Evolutionary conservation across 306 rosid species (phyloP), one percentile per base, ranked within the genome.

Genomic region (Acmispon strigosus): DNA sequence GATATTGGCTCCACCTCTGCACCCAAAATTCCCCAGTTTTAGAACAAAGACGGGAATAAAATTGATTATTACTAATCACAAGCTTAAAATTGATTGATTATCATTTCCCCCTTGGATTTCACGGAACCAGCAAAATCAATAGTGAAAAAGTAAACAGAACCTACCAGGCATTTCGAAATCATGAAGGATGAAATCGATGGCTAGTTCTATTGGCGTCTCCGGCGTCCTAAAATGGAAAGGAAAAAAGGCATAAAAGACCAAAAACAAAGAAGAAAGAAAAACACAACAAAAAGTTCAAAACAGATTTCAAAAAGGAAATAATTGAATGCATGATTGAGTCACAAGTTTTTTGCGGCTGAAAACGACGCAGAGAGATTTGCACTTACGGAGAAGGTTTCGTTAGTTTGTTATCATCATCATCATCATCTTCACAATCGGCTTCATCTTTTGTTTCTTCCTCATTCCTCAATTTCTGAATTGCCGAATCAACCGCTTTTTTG

Each of bases 161-260:
- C 43, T 61, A 90, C 98, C 98, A 76, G 98, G 92, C 98, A 93
- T 93, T 86, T 93, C 98, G 56, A 93, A 93, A 85, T 93, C 98
- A 69, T 93, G 98, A 5, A 93, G 85, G 34, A 86, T 83, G 70
- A 93, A 93, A 77, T 93, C 97, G 80, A 93, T 85, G 62, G 98
- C 98, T 41, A 85, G 84, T 34, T 93, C 98, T 34, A 90, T 82
- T 1, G 97, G 96, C 52, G 96, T 86, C 81, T 82, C 81, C 37
- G 87, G 91, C 52, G 77, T 78, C 66, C 96, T 90, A 52, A 50
- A 69, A 53, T 63, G 47, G 37, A 48, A 70, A 68, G 11, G 3
- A 10, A 7, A 55, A 68, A 79, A 24, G 4, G 15, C 7, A 12
- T 71, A 47, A 66, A 6, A 11, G 54, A 32, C n/a, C 10, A 17